These are phyloP conservation scores for Xylaria digitata DNA, from an alignment of 2,329 filamentous ascomycete species.

Conservation along the genomic window DNA sequence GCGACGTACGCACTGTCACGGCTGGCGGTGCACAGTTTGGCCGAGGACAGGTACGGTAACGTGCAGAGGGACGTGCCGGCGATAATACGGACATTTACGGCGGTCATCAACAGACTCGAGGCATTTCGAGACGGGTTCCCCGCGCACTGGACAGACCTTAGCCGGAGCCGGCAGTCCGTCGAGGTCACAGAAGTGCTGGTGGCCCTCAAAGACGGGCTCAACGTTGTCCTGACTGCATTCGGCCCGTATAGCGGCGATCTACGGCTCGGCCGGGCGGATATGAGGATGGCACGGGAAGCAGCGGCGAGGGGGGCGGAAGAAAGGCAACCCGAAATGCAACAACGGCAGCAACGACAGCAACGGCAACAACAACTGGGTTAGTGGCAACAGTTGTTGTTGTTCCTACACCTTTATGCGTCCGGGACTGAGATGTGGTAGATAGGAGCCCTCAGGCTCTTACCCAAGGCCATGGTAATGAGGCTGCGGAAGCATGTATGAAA, in stretches of 20 bases:
- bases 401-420: constrained; percentile 2
- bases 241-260: constrained; percentile 78
- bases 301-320: constrained; percentile 48
- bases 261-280: constrained; percentile 75
- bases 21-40: constrained; percentile 77
- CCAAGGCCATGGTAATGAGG: background rate
- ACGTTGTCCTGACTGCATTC: constrained; percentile 75
- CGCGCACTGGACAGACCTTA: constrained; percentile 83
- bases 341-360: constrained; percentile 22
- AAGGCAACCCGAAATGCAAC: constrained; percentile 49
- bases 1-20: constrained; percentile 76
- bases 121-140: constrained; percentile 69
- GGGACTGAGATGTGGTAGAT: background rate
- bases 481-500: constrained; percentile 1
- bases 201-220: constrained; percentile 73
- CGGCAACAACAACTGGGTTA: constrained; percentile 40
- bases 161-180: constrained; percentile 63
- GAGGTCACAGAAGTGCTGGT: constrained; percentile 79
- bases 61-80: constrained; percentile 83
- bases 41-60: constrained; percentile 85
- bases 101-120: constrained; percentile 76
- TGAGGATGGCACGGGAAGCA: constrained; percentile 78
- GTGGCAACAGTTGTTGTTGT: constrained; percentile 36
- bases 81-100: constrained; percentile 79
- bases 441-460: background rate